Evolutionary conservation across 768 basidiomycete species (phyloP), one percentile per base, ranked within the genome.

Genomic region (Coprinellus aureogranulatus): DNA sequence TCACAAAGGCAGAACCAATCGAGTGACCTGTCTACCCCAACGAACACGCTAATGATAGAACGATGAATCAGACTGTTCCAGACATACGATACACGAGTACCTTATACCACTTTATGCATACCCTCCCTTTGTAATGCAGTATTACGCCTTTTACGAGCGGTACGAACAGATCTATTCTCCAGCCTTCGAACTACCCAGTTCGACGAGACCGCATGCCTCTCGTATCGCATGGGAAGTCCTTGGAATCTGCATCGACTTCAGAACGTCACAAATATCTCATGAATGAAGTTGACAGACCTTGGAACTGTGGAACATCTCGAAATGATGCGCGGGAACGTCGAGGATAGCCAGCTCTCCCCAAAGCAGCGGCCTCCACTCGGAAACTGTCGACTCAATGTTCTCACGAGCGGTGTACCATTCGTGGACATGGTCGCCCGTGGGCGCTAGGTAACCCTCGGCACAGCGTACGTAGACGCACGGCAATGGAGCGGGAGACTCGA

Each of bases 261-360:
- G 1, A 22, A 52, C 20, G 16, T 22, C 20, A 52, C 31, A n/a
- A 4, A 23, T 20, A 5, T 4, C 5, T 49, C 50, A 20, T 10
- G 20, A 3, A 4, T 27, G 20, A 4, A 48, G n/a, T 5, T 9
- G 26, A 48, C 14, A 25, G 27, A 52, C 50, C 34, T 25, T 52
- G 18, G 30, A 16, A 10, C 31, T 18, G 18, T 9, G 25, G 14
- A 52, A 52, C 50, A 52, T 37, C 20, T 52, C 50, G 30, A 52
- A 52, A 23, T 52, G 50, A 22, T 52, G 50, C 12, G 31, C 50
- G 10, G 50, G 50, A n/a, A 52, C 50, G 34, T 52, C 50, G 1
- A 52, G 28, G n/a, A 39, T 23, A 16, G 4, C 9, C 11, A 52
- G 30, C 8, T 23, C 23, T 4, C 20, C 34, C 3, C 50, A 16